Base-by-base conservation (phyloP, 1,284 basidiomycete genomes). In the Trichosporon faecale region DNA sequence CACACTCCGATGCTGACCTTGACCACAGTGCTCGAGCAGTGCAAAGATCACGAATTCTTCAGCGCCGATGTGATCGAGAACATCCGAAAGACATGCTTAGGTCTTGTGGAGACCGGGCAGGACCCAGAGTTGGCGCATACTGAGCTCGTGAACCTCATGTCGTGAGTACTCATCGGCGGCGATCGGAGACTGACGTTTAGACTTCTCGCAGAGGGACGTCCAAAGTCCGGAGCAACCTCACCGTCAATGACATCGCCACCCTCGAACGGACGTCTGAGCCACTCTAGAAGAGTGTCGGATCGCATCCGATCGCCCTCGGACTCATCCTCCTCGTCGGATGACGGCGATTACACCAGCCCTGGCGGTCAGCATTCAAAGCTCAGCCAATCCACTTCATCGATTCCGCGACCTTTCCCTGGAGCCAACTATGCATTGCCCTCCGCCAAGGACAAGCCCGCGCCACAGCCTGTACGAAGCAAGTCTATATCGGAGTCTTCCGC, bases 231-330 rank as follows among this genome's bases (percentile, higher is more conserved):
- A n/a, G 27, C 66, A 7, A 29, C 55, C 9, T 44, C 66, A 8
- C 66, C 49, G 25, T 40, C 66, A 1, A 23, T 33, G 12, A 61
- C 66, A 18, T 57, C 29, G 31, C 37, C 52, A 61, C 23, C 40
- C 2, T 33, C 64, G 14, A 7, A 35, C 25, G 37, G 29, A 29
- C 16, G 14, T 6, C 55, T 33, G 14, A 29, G 25, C 35, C 72
- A 70, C 29, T 64, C 66, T 6, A 76, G 80, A 2, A 74, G 77
- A 6, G 69, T 73, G 21, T 81, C 79, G 7, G 78, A 80, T 63
- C 76, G 82, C 7, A 76, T 83, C 55, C 75, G 77, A 8, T 80
- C 80, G 5, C 77, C 79, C 3, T 80, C 79, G 0, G 81, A 82
- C 65, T 76, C 76, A 5, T 79, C 79, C 25, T 75, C 76, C 16